Evolutionary conservation across 352 stramenopile species (phyloP).

Genomic region (Phytophthora palmivora): DNA sequence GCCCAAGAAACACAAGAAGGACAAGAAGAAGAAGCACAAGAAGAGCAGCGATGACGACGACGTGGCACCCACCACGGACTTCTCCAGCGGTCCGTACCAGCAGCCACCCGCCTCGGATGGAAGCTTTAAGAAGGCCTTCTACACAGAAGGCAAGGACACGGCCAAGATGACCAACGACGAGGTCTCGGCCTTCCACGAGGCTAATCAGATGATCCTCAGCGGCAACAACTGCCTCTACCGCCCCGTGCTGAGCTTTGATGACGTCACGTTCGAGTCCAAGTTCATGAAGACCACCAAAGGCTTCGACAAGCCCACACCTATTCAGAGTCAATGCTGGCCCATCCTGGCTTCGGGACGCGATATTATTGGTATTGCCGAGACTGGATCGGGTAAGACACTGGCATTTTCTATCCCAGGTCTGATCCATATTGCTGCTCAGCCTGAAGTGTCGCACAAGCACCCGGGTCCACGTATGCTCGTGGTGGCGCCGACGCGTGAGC

Average conservation of each 20-base stretch:
- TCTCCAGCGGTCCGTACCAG: conserved; percentile 78
- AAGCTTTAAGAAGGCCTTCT: conserved; percentile 88
- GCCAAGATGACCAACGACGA: conserved; percentile 83
- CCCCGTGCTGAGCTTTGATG: conserved; percentile 69
- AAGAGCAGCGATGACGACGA: conserved; percentile 65
- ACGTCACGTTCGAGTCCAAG: conserved; percentile 82
- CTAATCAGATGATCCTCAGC: conserved; percentile 86
- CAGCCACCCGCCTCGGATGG: conserved; percentile 67
- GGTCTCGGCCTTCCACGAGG: conserved; percentile 86
- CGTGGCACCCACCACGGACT: conserved; percentile 45
- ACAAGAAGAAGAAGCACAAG: conserved; percentile 57
- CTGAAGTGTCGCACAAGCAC: conserved; percentile 58
- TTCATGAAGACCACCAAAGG: conserved; percentile 90
- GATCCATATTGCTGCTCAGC: conserved; percentile 82
- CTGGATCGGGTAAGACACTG: conserved; percentile 96
- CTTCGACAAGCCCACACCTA: conserved; percentile 95
- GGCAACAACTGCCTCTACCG: conserved; percentile 91
- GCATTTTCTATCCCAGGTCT: conserved; percentile 96
- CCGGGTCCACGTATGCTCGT: conserved; percentile 92
- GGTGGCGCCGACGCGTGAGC: conserved; percentile 93
- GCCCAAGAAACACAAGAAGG: conserved; percentile 55
- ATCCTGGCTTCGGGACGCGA: conserved; percentile 88
- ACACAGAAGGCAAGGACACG: conserved; percentile 75
- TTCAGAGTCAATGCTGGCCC: conserved; percentile 98
- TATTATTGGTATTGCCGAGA: conserved; percentile 94